Evolutionary conservation across 257 asterid species (phyloP).

Genomic region (Oldenlandia corymbosa): DNA sequence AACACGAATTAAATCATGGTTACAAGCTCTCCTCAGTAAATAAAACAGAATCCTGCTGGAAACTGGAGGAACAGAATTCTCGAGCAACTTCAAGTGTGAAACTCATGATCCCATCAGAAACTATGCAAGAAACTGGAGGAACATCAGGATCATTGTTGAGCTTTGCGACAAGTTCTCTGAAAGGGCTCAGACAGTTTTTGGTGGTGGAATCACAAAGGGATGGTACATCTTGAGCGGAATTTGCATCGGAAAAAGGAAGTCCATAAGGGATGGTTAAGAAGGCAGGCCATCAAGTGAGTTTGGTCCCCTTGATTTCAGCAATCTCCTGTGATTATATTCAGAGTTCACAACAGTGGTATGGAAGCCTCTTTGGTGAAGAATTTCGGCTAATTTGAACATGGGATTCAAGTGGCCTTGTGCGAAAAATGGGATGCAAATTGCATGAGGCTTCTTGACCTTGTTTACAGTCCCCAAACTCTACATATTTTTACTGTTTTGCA

Average conservation of each 20-base stretch:
- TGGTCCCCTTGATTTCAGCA: constrained; percentile 10
- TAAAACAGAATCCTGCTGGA: background rate
- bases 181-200: constrained; percentile 19
- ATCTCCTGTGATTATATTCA: constrained; percentile 20
- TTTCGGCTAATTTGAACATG: constrained; percentile 27
- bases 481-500: background rate
- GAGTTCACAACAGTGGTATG: constrained; percentile 30
- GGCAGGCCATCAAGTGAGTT: constrained; percentile 11
- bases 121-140: constrained; percentile 22
- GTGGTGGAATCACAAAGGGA: constrained; percentile 20
- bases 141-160: background rate
- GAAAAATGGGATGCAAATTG: constrained; percentile 27
- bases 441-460: constrained; percentile 17
- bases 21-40: background rate
- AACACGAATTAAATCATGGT: background rate
- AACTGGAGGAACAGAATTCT: too few species aligned
- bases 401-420: constrained; percentile 38
- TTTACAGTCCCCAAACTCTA: too few species aligned
- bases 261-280: constrained; percentile 25
- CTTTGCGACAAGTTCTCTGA: constrained; percentile 14
- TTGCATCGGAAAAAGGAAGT: constrained; percentile 20
- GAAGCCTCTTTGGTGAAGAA: constrained; percentile 31
- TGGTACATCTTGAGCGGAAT: constrained; percentile 16
- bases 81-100: constrained; percentile 15
- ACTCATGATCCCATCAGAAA: constrained; percentile 25